Evolutionary conservation across 164 flowering plant species (phyloP).

Genomic region (Nymphaea thermarum): DNA sequence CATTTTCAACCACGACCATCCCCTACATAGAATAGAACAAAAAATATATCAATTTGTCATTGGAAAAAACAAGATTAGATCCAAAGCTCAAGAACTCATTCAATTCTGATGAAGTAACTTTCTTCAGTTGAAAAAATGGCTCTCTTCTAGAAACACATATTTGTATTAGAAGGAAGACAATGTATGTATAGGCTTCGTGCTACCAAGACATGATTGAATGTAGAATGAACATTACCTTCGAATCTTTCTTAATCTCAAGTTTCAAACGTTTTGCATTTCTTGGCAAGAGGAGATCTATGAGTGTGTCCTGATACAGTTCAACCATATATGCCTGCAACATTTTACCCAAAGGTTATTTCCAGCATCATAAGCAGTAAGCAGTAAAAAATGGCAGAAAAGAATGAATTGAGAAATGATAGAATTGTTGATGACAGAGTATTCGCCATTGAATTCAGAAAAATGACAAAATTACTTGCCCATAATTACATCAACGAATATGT

Average conservation of each 20-base stretch:
- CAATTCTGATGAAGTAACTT: no score
- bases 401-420: not conserved
- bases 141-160: not conserved
- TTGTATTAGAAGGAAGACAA: not conserved
- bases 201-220: no score
- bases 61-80: no score
- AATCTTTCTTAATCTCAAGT: constrained; percentile 89
- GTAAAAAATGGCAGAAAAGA: constrained; percentile 3
- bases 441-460: no score
- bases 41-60: not conserved
- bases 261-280: constrained; percentile 55
- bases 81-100: no score
- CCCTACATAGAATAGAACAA: constrained; percentile 32
- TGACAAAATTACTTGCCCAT: no score
- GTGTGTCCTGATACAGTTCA: constrained; percentile 92
- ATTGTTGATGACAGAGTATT: no score
- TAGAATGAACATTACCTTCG: constrained; percentile 44
- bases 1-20: constrained; percentile 90
- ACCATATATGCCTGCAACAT: constrained; percentile 82
- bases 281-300: constrained; percentile 80
- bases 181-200: not conserved
- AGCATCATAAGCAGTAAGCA: not conserved
- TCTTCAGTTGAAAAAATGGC: no score
- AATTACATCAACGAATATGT: no score
- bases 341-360: not conserved